Base-by-base conservation (phyloP, 169 alveolate species). In the Hepatocystis sp. region DNA sequence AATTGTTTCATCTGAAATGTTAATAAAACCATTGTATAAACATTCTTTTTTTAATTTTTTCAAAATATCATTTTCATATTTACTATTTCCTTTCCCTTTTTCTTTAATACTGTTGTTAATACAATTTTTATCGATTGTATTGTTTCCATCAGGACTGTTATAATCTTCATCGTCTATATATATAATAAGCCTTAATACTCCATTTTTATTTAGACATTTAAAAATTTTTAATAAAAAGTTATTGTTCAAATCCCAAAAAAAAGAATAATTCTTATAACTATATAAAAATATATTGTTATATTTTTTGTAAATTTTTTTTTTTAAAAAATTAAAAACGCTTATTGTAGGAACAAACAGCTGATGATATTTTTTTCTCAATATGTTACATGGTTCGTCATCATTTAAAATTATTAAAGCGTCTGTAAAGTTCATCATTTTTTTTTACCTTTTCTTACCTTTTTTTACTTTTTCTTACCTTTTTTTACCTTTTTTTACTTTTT, bases 381-480 rank as follows among this genome's bases (percentile, higher is more conserved):
- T 5, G n/a, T 71, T 71, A 23, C 86, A 71, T 0, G 86, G 86
- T n/a, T 10, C 66, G 23, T 71, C 86, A 7, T 71, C 71, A 71
- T 71, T 71, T 28, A 71, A 63, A 32, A 71, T 71, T 58, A 71
- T 36, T 49, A 71, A 63, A 19, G 86, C 58, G 42, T 71, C 56
- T 40, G 34, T 34, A 44, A 71, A 71, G 13, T 71, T 71, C 34
- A 71, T 71, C 64, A 71, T 71, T 46, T 56, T 65, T 67, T 7
- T 27, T 21, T 8, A 40, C 65, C 10, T n/a, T 53, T 15, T n/a
- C 32, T 53, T 46, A 21, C 0, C 15, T 34, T 5, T 27, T 19
- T 21, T 34, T 51, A 13, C 8, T 4, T 28, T 27, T 11, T 13
- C 13, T 8, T 17, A 17, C 65, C 28, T 21, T 52, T 28, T 40